Percentiles rank a stretch among this genome's conserved stretches.
phyloP scores from a whole-genome alignment of 345 rosid species.

The Angophora floribunda region DNA sequence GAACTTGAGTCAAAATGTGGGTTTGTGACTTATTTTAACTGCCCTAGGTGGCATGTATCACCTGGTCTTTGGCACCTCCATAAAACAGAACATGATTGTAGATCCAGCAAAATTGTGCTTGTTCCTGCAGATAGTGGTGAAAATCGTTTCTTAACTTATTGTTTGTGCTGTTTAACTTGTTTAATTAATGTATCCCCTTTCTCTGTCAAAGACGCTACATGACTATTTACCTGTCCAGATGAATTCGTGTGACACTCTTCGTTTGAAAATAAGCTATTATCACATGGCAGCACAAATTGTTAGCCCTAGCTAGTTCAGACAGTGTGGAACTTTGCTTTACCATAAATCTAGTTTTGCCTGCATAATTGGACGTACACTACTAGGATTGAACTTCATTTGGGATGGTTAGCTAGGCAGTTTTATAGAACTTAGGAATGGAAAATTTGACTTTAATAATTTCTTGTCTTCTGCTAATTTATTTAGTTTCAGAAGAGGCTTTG shows the following conservation, averaged over 20 bases:
- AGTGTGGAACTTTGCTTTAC: too few relatives aligned
- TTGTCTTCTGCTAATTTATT: not conserved
- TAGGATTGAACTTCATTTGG: not conserved
- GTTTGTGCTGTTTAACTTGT: not conserved
- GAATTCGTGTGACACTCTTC: not conserved
- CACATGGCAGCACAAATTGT: not conserved
- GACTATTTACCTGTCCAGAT: not conserved
- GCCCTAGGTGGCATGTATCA: not conserved
- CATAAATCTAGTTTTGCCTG: not conserved
- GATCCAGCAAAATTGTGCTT: not conserved
- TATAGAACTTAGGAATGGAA: not conserved
- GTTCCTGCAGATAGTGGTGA: not conserved
- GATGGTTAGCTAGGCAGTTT: rapidly evolving
- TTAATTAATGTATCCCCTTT: rapidly evolving
- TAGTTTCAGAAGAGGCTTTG: not conserved
- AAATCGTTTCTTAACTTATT: not conserved
- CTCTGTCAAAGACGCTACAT: too few relatives aligned
- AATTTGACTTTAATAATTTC: too few relatives aligned
- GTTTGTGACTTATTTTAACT: not conserved
- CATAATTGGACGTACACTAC: not conserved
- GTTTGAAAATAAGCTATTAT: not conserved
- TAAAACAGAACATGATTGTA: too few relatives aligned
- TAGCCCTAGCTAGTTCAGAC: not conserved
- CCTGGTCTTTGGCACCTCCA: too few relatives aligned
- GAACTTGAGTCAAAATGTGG: not conserved